phyloP scores from a whole-genome alignment of 2,329 filamentous ascomycete genomes.

The Penicillium paneum region DNA sequence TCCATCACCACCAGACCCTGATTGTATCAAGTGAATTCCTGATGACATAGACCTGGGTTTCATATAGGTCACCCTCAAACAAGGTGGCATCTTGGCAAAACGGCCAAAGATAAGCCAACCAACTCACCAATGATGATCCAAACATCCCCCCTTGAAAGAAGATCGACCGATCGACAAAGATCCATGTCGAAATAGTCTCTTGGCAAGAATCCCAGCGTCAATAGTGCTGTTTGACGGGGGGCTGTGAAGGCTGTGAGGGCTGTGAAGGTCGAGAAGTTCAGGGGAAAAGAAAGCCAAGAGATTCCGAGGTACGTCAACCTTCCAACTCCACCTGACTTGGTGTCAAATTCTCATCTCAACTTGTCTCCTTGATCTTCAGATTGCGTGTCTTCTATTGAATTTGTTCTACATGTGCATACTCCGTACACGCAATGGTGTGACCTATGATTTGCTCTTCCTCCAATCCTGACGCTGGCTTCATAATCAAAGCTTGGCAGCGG shows the following conservation, averaged over 20 bases:
- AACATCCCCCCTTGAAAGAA: not conserved
- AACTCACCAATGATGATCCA: conserved; percentile 3
- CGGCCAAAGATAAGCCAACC: not conserved
- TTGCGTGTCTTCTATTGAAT: not conserved
- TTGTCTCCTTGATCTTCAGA: not conserved
- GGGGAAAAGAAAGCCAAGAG: conserved; percentile 4
- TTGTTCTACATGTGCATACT: not conserved
- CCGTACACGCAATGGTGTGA: conserved; percentile 6
- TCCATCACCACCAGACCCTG: too few relatives aligned
- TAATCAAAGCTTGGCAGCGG: conserved; percentile 34
- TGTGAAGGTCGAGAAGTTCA: conserved; percentile 19
- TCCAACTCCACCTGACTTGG: not conserved
- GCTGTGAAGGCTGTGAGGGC: conserved; percentile 23
- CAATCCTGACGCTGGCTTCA: conserved; percentile 10
- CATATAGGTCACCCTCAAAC: not conserved
- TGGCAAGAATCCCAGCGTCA: conserved; percentile 13
- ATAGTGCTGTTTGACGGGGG: conserved; percentile 9
- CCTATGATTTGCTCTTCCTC: not conserved
- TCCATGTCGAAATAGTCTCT: conserved; percentile 3
- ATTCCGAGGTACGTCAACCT: not conserved
- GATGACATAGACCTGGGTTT: not conserved
- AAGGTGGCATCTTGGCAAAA: conserved; percentile 8
- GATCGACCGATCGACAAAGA: conserved; percentile 9
- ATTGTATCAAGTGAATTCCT: not conserved
- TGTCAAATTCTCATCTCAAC: not conserved